phyloP scores from a whole-genome alignment of 148 eudicot species.

The Amaranthus hypochondriacus region DNA sequence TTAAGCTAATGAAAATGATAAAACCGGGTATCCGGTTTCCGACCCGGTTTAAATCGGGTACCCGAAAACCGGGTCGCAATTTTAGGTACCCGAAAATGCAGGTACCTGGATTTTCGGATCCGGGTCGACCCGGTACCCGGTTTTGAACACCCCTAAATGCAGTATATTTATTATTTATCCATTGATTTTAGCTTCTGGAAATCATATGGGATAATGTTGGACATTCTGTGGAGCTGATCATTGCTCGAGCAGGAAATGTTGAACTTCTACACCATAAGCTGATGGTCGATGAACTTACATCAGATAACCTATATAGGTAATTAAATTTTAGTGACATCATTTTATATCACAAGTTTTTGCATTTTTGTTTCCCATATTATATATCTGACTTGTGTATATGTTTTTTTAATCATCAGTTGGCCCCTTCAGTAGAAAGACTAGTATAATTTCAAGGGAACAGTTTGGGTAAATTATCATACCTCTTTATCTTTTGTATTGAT shows the following conservation, averaged over 20 bases:
- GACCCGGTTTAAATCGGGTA: too few species aligned
- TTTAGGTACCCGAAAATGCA: too few species aligned
- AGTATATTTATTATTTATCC: background rate
- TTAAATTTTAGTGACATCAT: background rate
- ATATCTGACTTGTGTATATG: background rate
- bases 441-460: background rate
- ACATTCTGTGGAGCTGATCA: background rate
- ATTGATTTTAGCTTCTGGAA: background rate
- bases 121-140: too few species aligned
- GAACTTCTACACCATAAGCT: background rate
- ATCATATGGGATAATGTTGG: constrained; percentile 11
- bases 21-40: too few species aligned
- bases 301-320: constrained; percentile 6
- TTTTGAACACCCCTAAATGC: too few species aligned
- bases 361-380: background rate
- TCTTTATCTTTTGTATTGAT: too few species aligned
- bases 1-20: too few species aligned
- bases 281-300: background rate
- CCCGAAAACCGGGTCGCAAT: too few species aligned
- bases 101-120: too few species aligned
- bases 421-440: background rate
- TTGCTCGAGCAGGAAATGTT: background rate
- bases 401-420: constrained; percentile 1
- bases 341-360: background rate
- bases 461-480: background rate